Evolutionary conservation across 177 flowering plant genomes (phyloP), one percentile per base, ranked within the genome.

Genomic region (Telopea speciosissima): DNA sequence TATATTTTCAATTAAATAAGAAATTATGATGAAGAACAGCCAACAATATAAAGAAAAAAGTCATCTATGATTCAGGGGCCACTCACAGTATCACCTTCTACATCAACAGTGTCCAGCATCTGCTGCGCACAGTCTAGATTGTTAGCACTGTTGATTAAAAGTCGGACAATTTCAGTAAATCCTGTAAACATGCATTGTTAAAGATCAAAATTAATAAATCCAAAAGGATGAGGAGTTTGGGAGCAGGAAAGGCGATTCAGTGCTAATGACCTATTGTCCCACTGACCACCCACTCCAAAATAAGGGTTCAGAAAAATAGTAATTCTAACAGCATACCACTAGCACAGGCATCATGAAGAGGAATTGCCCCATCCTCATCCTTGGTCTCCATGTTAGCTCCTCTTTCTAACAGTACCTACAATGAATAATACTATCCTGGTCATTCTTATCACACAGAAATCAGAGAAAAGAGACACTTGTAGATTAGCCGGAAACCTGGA

Each of bases 291-390:
- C 33, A 31, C 33, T 31, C 33, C 2, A 31, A 31, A 31, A 31
- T n/a, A 5, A 31, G 5, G 33, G 2, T 31, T 5, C 2, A 5
- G 5, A 31, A 31, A 31, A 31, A 31, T 31, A 2, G 33, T 31
- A 31, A 19, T 36, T 21, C 25, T 8, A 13, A 67, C 13, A 25
- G 24, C 76, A 21, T 71, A 90, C 99, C 97, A 63, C 97, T 91
- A 8, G 96, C 97, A 84, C 91, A 88, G 77, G 97, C 96, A 87
- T 94, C 99, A 79, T 94, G 99, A 67, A 94, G 75, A 69, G 97
- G 97, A 78, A 92, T 78, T 40, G 92, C 97, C 22, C 97, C 97
- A 73, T 94, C 97, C 82, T 90, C 93, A 79, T 92, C 99, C 82
- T 83, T 84, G 52, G 76, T 79, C 79, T 88, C 95, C 85, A 90